Evolutionary conservation across 768 basidiomycete genomes (phyloP).

Genomic region (Podaxis sp.): DNA sequence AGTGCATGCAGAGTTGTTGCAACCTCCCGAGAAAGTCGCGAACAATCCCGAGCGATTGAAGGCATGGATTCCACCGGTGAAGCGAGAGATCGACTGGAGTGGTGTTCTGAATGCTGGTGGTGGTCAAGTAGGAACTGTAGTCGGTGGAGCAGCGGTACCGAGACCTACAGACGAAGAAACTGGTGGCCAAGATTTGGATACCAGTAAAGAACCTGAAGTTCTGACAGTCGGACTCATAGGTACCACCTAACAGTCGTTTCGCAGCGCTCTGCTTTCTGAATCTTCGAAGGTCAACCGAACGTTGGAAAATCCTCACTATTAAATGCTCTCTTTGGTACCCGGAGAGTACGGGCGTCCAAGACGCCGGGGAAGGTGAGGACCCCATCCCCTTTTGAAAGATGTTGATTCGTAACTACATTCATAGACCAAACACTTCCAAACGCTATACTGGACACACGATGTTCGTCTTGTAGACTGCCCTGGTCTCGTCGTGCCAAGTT

Average conservation of each 20-base stretch:
- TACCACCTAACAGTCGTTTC: constrained; percentile 21
- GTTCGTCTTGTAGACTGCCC: constrained; percentile 95
- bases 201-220: constrained; percentile 41
- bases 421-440: constrained; percentile 95
- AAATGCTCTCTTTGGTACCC: constrained; percentile 85
- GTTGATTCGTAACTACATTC: neutral
- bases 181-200: constrained; percentile 24
- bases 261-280: neutral
- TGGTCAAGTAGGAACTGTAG: constrained; percentile 41
- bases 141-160: constrained; percentile 44
- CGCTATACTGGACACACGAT: constrained; percentile 83
- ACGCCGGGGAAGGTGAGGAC: constrained; percentile 78
- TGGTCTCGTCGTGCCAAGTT: constrained; percentile 88
- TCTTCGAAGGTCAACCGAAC: constrained; percentile 78
- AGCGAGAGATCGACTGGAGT: constrained; percentile 73
- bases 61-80: constrained; percentile 68
- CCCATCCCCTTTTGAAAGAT: neutral
- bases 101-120: constrained; percentile 46
- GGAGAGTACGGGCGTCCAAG: constrained; percentile 77
- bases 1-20: constrained; percentile 65
- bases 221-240: constrained; percentile 86
- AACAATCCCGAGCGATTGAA: constrained; percentile 47
- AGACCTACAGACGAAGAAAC: constrained; percentile 19
- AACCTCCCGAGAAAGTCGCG: constrained; percentile 62
- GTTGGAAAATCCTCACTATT: constrained; percentile 93